Base-by-base conservation (phyloP, 2,329 filamentous ascomycete genomes). In the Scolecobasidium constrictum region DNA sequence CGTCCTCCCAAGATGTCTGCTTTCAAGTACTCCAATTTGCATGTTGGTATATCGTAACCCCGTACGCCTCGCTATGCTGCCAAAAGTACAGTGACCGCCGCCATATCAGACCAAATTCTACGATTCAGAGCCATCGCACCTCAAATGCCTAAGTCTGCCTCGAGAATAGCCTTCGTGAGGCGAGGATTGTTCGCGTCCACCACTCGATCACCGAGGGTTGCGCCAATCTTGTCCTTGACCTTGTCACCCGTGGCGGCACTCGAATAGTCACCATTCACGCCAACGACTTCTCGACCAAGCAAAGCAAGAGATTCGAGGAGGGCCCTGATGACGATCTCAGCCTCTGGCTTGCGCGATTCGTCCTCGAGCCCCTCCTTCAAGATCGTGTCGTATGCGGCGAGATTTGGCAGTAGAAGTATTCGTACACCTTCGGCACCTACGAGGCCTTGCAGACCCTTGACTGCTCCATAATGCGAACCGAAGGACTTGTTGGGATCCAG, bases 391-490 rank as follows among this genome's bases (percentile, higher is more conserved):
- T 81, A 85, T 0, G 73, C 67, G 45, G 71, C 73, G 18, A 84
- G 63, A 49, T 83, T 84, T 1, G 80, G 80, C 16, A 85, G 52
- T 34, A 86, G 69, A 4, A 84, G 64, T 36, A 74, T 70, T 16
- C 74, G 67, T n/a, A 83, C 69, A 17, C 77, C 75, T 46, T 81
- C 77, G 1, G 69, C 55, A 7, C 80, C 87, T 19, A 87, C 86
- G 18, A 93, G 81, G 2, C 81, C 78, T 2, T 81, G 72, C 3
- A 98, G 68, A 1, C 88, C 90, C 21, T 80, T 75, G 17, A 98
- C 73, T 5, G 90, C 86, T 35, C 92, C 92, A 57, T 92, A 98
- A 54, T 94, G 85, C 1, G 90, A 82, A 2, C 84, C 78, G 0
- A 87, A 75, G 0, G 87, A 80, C 56, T 88, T 86, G 35, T 80